Evolutionary conservation across 2,329 filamentous ascomycete genomes (phyloP).

Genomic region (Cercospora sesami): DNA sequence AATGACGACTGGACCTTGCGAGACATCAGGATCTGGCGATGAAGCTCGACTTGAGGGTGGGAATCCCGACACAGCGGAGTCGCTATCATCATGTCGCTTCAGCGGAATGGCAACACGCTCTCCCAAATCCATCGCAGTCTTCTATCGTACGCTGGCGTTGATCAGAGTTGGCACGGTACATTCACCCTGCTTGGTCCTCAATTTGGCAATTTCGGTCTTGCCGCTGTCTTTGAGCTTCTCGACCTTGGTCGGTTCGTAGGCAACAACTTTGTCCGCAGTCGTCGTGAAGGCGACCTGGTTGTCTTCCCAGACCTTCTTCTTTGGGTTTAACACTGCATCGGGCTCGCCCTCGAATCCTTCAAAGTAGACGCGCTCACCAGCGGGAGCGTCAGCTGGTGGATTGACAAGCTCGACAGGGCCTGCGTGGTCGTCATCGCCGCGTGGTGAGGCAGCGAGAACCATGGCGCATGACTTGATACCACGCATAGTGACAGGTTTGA

Average conservation of each 20-base stretch:
- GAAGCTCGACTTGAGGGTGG: background rate
- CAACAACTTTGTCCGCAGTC: slow-evolving; percentile 75
- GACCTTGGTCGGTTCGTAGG: slow-evolving; percentile 77
- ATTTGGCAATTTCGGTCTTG: slow-evolving; percentile 56
- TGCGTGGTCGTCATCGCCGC: slow-evolving; percentile 79
- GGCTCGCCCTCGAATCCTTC: slow-evolving; percentile 93
- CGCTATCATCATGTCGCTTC: background rate
- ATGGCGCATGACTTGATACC: slow-evolving; percentile 80
- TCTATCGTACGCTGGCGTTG: slow-evolving; percentile 77
- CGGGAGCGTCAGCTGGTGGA: slow-evolving; percentile 74
- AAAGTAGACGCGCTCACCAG: slow-evolving; percentile 87
- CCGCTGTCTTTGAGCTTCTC: slow-evolving; percentile 68
- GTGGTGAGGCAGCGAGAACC: slow-evolving; percentile 93
- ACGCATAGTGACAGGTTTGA: slow-evolving; percentile 99
- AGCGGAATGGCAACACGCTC: background rate
- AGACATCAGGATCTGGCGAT: background rate
- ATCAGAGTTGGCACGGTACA: slow-evolving; percentile 82
- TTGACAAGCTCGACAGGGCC: slow-evolving; percentile 89
- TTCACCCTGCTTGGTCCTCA: slow-evolving; percentile 76
- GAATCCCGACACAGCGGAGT: background rate
- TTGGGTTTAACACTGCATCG: slow-evolving; percentile 91
- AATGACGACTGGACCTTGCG: background rate
- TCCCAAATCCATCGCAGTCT: background rate
- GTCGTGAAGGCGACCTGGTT: slow-evolving; percentile 97
- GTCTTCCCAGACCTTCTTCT: slow-evolving; percentile 99